Conservation (phyloP, 768 basidiomycete species). For the Amanita brunnescens region DNA sequence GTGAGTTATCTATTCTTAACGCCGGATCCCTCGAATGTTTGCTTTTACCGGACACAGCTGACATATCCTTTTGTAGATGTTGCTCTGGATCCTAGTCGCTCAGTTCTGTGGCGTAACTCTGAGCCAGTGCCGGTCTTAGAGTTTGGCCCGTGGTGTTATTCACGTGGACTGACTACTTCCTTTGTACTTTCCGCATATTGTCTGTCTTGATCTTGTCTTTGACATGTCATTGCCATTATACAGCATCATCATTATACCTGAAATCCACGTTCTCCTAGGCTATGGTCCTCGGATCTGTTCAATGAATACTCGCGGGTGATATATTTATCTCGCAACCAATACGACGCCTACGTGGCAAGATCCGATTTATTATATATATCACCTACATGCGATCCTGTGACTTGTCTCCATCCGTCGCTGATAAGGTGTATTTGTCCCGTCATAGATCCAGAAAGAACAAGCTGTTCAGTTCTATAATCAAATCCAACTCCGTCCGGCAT, state of each 20-base stretch:
- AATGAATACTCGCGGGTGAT: neutral
- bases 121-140: conserved; percentile 46
- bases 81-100: conserved; percentile 78
- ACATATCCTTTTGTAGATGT: conserved; percentile 31
- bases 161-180: neutral
- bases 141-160: neutral
- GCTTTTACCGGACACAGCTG: neutral
- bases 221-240: neutral
- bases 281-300: neutral
- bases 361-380: neutral
- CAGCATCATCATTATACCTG: neutral
- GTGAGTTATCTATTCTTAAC: conserved; percentile 30
- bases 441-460: neutral
- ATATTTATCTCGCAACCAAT: neutral
- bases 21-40: conserved; percentile 3
- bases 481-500: neutral
- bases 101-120: conserved; percentile 85
- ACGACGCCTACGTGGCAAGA: neutral
- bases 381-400: neutral
- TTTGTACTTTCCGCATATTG: neutral
- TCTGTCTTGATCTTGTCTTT: neutral
- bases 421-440: neutral
- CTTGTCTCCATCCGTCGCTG: neutral
- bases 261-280: neutral
- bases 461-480: neutral